Conservation (phyloP, 345 rosid species). For the Camelina hispida region DNA sequence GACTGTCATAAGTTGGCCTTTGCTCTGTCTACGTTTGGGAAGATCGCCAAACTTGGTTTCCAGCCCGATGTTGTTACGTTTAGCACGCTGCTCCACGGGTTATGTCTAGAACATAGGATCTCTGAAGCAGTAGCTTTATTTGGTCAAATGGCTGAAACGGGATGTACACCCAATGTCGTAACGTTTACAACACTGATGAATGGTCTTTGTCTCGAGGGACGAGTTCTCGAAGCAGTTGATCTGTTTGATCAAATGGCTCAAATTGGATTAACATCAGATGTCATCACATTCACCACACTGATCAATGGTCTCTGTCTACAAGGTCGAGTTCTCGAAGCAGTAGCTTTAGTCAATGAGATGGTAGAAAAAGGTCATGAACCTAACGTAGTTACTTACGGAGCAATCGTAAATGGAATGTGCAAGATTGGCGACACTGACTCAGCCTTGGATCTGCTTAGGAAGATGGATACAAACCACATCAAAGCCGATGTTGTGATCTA, state of each 20-base stretch:
- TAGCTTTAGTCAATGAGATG: no score
- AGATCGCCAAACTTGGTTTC: slow-evolving; percentile 1
- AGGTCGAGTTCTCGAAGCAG: no score
- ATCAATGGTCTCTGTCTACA: no score
- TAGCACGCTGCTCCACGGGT: slow-evolving; percentile 4
- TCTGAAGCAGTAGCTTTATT: slow-evolving; percentile 11
- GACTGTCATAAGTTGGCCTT: not conserved
- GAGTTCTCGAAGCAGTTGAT: not conserved
- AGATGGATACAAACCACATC: slow-evolving; percentile 11
- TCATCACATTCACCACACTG: no score
- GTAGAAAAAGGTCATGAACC: no score
- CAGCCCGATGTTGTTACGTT: not conserved
- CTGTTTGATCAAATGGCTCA: no score
- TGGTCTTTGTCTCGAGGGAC: not conserved
- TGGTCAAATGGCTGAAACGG: not conserved
- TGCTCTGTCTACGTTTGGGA: slow-evolving; percentile 3
- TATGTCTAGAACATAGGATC: slow-evolving; percentile 4
- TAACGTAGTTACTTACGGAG: not conserved
- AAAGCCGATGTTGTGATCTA: not conserved
- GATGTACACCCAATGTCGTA: not conserved
- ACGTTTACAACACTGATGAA: not conserved
- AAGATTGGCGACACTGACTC: slow-evolving; percentile 8
- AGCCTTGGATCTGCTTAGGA: slow-evolving; percentile 24
- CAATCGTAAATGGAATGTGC: slow-evolving; percentile 15
- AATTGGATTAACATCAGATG: no score